Evolutionary conservation across 768 basidiomycete genomes (phyloP).

Genomic region (Suillus subaureus): DNA sequence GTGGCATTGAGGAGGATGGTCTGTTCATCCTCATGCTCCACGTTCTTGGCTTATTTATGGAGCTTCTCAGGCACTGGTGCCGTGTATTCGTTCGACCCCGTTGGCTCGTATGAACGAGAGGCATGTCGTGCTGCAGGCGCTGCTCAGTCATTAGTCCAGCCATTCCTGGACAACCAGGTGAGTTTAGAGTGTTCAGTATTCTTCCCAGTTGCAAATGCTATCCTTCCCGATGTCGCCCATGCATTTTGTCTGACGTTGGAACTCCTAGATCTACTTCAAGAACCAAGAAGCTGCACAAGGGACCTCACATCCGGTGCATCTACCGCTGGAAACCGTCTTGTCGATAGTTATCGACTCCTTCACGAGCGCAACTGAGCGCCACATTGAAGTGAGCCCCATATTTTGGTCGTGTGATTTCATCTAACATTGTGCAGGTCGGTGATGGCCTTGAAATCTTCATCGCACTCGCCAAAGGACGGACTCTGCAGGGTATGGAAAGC

Average conservation of each 20-base stretch:
- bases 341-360: slow-evolving; percentile 94
- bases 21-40: slow-evolving; percentile 30
- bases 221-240: slow-evolving; percentile 39
- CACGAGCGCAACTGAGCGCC: slow-evolving; percentile 95
- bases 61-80: slow-evolving; percentile 77
- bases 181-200: slow-evolving; percentile 31
- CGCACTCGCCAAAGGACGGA: slow-evolving; percentile 71
- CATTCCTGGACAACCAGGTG: slow-evolving; percentile 98
- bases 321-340: slow-evolving; percentile 80
- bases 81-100: slow-evolving; percentile 99
- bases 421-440: slow-evolving; percentile 64
- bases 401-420: slow-evolving; percentile 10
- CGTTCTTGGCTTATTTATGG: slow-evolving; percentile 11
- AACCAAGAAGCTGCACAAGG: slow-evolving; percentile 83
- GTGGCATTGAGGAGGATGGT: slow-evolving; percentile 97
- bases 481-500: slow-evolving; percentile 57
- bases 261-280: slow-evolving; percentile 90
- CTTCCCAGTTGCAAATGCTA: slow-evolving; percentile 38
- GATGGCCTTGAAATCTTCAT: slow-evolving; percentile 94
- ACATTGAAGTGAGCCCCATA: slow-evolving; percentile 77
- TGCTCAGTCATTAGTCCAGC: slow-evolving; percentile 92
- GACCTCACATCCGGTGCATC: slow-evolving; percentile 73
- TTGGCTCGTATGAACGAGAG: slow-evolving; percentile 97
- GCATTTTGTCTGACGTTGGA: slow-evolving; percentile 24
- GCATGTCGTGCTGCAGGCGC: slow-evolving; percentile 95